Evolutionary conservation across 228 moss, liverwort and hornwort species (phyloP), one percentile per base, ranked within the genome.

Genomic region (Sphagnum fallax): DNA sequence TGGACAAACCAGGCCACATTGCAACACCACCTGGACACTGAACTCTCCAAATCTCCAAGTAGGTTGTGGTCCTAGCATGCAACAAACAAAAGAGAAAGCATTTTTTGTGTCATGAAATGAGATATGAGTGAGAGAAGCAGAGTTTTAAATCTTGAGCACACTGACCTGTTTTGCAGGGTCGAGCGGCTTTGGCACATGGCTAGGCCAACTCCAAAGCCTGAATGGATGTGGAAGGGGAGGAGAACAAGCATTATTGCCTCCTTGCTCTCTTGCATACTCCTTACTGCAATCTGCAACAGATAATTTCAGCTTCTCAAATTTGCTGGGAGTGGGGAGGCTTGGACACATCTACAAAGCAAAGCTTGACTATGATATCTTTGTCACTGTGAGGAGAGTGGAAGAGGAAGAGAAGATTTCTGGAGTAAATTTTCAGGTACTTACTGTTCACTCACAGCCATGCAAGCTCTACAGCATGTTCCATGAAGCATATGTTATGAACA

Each of bases 281-380:
- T 32, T 14, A 52, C 70, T 80, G 32, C 66, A 76, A 72, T 60
- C 66, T n/a, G 70, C 80, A 6, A 80, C 80, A 10, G 65, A 73
- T 48, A 73, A 80, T 72, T 80, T 80, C 72, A 80, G 76, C 69
- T 0, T 47, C 4, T 59, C 52, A 14, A 76, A 80, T 15, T 16
- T 80, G 5, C 67, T 80, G 65, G 80, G 80, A 52, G 80, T 73
- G 67, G 80, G 80, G 8, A 76, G 76, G 16, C 73, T 72, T 48
- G 69, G 73, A 52, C 50, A 66, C 4, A 76, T 80, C 11, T 80
- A 61, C 76, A 69, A 50, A 59, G 80, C 76, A 18, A 69, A 73
- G 47, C 62, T 80, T 53, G 66, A 80, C 6, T 62, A 63, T 14
- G 69, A 60, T 18, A 58, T 62, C 48, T 47, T 62, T 4, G 80